Percentiles rank a stretch among this genome's conserved stretches.
Evolutionary conservation across 202 grass and related monocot species (phyloP).

Genomic region (Panicum virgatum): DNA sequence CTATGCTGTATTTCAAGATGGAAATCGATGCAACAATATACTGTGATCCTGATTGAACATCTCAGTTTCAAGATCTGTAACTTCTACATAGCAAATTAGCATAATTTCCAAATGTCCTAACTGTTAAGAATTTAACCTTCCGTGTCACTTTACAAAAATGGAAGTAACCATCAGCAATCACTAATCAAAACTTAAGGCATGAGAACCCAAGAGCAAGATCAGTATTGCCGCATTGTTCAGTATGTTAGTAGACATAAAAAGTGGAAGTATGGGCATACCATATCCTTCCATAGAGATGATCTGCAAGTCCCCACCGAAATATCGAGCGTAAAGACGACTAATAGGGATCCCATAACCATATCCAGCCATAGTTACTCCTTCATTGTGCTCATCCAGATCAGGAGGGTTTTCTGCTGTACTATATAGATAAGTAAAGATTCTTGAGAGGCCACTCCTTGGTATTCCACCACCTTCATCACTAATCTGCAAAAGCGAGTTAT

Average conservation of each 20-base stretch:
- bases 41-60: not conserved
- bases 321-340: constrained; percentile 92
- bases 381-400: constrained; percentile 65
- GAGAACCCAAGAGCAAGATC: not conserved
- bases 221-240: not conserved
- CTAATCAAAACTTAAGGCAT: not conserved
- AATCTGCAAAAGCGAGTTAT: constrained; percentile 54
- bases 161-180: not conserved
- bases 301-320: constrained; percentile 97
- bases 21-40: not conserved
- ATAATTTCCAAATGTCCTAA: not conserved
- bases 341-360: constrained; percentile 93
- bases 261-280: constrained; percentile 56
- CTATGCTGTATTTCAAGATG: not conserved
- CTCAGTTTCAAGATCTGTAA: not conserved
- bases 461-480: constrained; percentile 99
- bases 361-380: constrained; percentile 92
- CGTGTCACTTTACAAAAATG: not conserved
- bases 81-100: not conserved
- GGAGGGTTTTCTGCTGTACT: constrained; percentile 87
- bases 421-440: constrained; percentile 96
- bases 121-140: not conserved
- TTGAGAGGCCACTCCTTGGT: constrained; percentile 89
- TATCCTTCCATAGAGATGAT: constrained; percentile 99
- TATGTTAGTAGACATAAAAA: not conserved